These are phyloP conservation scores for Candida ovalis DNA, from an alignment of 805 yeast species.

Conservation along the genomic window DNA sequence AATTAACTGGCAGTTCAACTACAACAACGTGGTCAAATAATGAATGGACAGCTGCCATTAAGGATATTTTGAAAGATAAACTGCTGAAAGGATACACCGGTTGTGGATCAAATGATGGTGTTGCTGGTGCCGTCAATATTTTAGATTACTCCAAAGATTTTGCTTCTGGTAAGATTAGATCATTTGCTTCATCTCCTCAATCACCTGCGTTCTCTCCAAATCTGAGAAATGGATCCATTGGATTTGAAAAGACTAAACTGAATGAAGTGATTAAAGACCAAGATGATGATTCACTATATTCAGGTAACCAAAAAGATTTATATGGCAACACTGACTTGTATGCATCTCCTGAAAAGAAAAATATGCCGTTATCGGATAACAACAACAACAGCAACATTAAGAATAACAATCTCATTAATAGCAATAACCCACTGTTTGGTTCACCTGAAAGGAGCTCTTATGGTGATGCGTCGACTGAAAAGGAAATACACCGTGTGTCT, in stretches of 20 bases:
- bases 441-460: background rate
- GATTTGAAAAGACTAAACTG: conserved; percentile 9
- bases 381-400: background rate
- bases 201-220: conserved; percentile 37
- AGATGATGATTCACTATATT: background rate
- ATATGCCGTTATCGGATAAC: background rate
- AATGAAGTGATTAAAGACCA: conserved; percentile 1
- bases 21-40: conserved; percentile 47
- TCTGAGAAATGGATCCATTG: conserved; percentile 18
- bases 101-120: conserved; percentile 66
- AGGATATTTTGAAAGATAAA: conserved; percentile 51
- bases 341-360: background rate
- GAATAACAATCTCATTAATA: no score
- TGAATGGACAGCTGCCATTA: conserved; percentile 60
- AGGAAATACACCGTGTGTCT: conserved; percentile 2
- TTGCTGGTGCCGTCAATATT: conserved; percentile 48
- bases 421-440: no score
- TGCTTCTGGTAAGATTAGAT: conserved; percentile 22
- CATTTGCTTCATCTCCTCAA: conserved; percentile 30
- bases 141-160: conserved; percentile 23
- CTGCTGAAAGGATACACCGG: conserved; percentile 64
- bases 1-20: conserved; percentile 34
- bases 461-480: background rate
- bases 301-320: background rate
- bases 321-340: background rate